Conservation (phyloP, 345 rosid species). For the Brassica rapa region DNA sequence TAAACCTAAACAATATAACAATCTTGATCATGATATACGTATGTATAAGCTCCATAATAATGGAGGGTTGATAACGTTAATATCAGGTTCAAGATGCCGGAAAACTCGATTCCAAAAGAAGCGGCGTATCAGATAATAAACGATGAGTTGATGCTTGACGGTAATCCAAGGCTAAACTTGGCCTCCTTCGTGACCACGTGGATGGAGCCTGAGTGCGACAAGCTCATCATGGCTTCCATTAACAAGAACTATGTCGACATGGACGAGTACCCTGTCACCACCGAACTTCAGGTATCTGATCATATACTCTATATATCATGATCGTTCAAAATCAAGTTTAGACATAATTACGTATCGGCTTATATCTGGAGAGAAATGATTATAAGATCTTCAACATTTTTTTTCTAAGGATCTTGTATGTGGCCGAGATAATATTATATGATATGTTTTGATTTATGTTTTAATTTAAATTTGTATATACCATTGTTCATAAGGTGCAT, state of each 20-base stretch:
- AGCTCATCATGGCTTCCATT: constrained; percentile 79
- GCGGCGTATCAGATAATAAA: constrained; percentile 92
- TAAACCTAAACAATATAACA: not conserved
- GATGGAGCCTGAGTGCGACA: constrained; percentile 97
- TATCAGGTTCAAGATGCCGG: constrained; percentile 70
- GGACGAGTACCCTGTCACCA: constrained; percentile 96
- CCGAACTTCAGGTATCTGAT: constrained; percentile 73
- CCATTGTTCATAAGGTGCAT: not conserved
- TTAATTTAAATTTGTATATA: not conserved
- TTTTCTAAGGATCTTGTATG: not conserved
- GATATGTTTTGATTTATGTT: not conserved
- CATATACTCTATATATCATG: not conserved
- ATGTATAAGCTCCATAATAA: not conserved
- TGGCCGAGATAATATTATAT: not conserved
- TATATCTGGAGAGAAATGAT: not conserved
- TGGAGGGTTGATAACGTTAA: not conserved
- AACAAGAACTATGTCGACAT: constrained; percentile 94
- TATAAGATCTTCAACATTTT: not conserved
- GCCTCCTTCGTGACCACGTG: constrained; percentile 92
- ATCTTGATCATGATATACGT: not conserved
- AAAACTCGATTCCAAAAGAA: constrained; percentile 85
- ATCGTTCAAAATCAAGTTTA: not conserved
- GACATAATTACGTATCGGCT: not conserved
- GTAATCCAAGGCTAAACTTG: constrained; percentile 82
- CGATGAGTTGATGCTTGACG: constrained; percentile 85